These are phyloP conservation scores for Peziza echinospora DNA, from an alignment of 495 filamentous ascomycete species.

Conservation along the genomic window DNA sequence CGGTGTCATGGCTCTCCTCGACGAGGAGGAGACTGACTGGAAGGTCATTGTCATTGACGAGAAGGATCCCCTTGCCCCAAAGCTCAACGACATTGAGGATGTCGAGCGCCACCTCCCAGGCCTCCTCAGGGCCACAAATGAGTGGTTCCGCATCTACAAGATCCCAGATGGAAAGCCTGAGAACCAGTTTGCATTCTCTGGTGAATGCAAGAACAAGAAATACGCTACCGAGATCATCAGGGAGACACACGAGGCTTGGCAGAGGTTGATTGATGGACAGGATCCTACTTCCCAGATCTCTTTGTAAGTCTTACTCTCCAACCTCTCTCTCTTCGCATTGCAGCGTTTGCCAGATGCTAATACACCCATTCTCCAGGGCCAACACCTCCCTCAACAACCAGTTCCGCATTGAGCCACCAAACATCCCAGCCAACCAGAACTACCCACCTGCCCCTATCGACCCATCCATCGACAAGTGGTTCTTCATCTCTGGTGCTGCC, in stretches of 20 bases:
- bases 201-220: slow-evolving; percentile 99
- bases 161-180: slow-evolving; percentile 99
- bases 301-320: slow-evolving; percentile 39
- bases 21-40: slow-evolving; percentile 99
- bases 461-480: slow-evolving; percentile 98
- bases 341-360: slow-evolving; percentile 17
- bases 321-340: neutral
- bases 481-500: slow-evolving; percentile 98
- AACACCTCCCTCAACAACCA: slow-evolving; percentile 49
- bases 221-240: slow-evolving; percentile 87
- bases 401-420: slow-evolving; percentile 41
- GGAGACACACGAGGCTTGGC: slow-evolving; percentile 94
- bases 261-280: slow-evolving; percentile 83
- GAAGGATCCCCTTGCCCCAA: slow-evolving; percentile 86
- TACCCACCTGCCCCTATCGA: slow-evolving; percentile 74
- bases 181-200: slow-evolving; percentile 99
- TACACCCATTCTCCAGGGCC: slow-evolving; percentile 29
- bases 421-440: slow-evolving; percentile 54
- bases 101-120: slow-evolving; percentile 97
- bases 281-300: slow-evolving; percentile 50
- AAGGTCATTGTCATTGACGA: slow-evolving; percentile 99
- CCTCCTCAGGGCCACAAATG: slow-evolving; percentile 89
- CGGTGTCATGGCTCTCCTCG: slow-evolving; percentile 95
- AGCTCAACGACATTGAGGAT: slow-evolving; percentile 95
- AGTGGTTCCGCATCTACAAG: slow-evolving; percentile 99